Evolutionary conservation across 2,329 filamentous ascomycete genomes (phyloP), one percentile per base, ranked within the genome.

Genomic region (Corynespora cassiicola): DNA sequence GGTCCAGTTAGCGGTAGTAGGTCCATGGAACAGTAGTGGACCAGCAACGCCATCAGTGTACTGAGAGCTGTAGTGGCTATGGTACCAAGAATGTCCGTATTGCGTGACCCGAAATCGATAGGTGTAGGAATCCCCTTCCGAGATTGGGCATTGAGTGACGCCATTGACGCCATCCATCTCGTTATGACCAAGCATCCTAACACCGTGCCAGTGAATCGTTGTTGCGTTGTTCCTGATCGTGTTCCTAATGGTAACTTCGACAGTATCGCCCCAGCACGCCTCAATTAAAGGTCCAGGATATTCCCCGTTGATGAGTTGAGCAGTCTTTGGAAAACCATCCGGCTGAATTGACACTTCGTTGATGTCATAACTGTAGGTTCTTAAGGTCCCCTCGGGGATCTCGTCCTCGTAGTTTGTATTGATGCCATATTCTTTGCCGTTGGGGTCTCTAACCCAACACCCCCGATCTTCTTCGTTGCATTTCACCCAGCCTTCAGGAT

Each of bases 171-270:
- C 82, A 52, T 85, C 82, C 46, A 76, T 71, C 30, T 75, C 62
- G 45, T 75, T 77, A 33, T 71, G 76, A 47, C 72, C 63, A 42
- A 50, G 71, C 70, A 56, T 79, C 4, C 79, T 72, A 33, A 86
- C 34, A 0, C 77, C 83, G 55, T 85, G 82, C 63, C 74, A 85
- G 54, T 85, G 82, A n/a, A 84, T 76, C 14, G 73, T 73, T 5
- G 80, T 84, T 23, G 81, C 80, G 25, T 85, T 84, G 47, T 73
- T 54, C 10, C 64, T 60, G 64, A 76, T 39, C 29, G 63, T 34
- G 58, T 85, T 85, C 22, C 65, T 77, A 7, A 85, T 75, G 20
- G 51, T 48, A 31, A 58, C 39, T 9, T 46, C 21, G 9, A 57
- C 22, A 17, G 51, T 54, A 26, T 56, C 52, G n/a, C 52, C 52